These are phyloP conservation scores for Nymphaea thermarum DNA, from an alignment of 164 flowering plant genomes.

Conservation along the genomic window DNA sequence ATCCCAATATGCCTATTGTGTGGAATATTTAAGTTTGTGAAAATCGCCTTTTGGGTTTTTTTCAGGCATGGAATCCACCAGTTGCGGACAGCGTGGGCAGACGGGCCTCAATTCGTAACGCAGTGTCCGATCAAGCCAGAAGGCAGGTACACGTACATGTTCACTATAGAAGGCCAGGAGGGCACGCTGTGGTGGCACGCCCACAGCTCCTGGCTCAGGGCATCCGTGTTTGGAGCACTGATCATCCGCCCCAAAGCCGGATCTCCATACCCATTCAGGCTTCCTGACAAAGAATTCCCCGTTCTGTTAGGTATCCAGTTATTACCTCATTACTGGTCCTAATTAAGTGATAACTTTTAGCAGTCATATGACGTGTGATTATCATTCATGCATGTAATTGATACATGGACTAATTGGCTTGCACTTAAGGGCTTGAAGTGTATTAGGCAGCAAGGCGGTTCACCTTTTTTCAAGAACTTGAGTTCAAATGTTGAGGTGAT, in stretches of 20 bases:
- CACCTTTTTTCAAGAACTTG: no score
- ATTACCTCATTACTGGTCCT: no score
- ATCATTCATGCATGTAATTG: no score
- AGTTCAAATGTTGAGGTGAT: no score
- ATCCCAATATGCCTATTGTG: no score
- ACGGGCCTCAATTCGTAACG: slow-evolving; percentile 77
- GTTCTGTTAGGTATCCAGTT: slow-evolving; percentile 55
- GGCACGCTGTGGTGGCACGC: slow-evolving; percentile 99
- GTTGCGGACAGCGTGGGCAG: slow-evolving; percentile 85
- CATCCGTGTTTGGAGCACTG: slow-evolving; percentile 87
- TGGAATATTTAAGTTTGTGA: no score
- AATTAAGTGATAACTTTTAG: no score
- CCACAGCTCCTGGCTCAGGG: slow-evolving; percentile 83
- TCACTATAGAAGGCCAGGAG: slow-evolving; percentile 72
- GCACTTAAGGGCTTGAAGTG: no score
- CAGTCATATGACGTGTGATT: no score
- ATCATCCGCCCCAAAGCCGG: slow-evolving; percentile 54
- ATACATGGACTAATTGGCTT: no score
- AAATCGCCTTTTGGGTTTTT: neutral
- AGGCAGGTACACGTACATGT: slow-evolving; percentile 66
- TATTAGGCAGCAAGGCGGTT: no score
- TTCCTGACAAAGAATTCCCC: slow-evolving; percentile 51
- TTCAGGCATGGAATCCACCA: slow-evolving; percentile 78
- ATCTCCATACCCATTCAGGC: slow-evolving; percentile 51
- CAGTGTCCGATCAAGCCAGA: slow-evolving; percentile 94